Conservation (phyloP, 345 rosid genomes). For the Leavenworthia alabamica region DNA sequence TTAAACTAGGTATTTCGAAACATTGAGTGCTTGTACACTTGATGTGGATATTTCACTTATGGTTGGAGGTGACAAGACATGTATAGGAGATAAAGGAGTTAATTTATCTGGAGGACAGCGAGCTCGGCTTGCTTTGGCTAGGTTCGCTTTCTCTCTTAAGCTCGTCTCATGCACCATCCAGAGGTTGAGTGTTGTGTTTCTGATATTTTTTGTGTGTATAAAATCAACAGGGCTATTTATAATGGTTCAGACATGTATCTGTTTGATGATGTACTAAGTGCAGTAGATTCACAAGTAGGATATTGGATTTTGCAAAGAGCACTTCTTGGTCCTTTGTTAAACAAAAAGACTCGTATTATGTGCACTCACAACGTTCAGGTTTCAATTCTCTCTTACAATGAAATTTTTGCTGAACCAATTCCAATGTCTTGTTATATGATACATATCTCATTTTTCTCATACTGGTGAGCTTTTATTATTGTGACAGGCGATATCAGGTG, state of each 20-base stretch:
- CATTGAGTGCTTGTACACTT: slow-evolving; percentile 64
- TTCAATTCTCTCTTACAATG: slow-evolving; percentile 13
- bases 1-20: slow-evolving; percentile 52
- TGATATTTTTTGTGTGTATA: slow-evolving; percentile 12
- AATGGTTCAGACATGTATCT: slow-evolving; percentile 53
- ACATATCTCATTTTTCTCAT: not conserved
- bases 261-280: slow-evolving; percentile 88
- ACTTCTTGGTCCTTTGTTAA: slow-evolving; percentile 59
- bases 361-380: slow-evolving; percentile 89
- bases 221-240: slow-evolving; percentile 64
- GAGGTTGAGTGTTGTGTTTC: not conserved
- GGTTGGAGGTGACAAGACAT: slow-evolving; percentile 80
- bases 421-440: not conserved
- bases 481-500: slow-evolving; percentile 76
- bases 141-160: slow-evolving; percentile 36
- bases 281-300: slow-evolving; percentile 95
- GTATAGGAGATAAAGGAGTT: slow-evolving; percentile 79
- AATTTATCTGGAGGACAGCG: slow-evolving; percentile 96
- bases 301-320: slow-evolving; percentile 68
- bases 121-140: slow-evolving; percentile 92
- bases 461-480: not conserved
- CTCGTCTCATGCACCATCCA: not conserved
- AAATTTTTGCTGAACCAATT: not conserved
- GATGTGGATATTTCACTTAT: slow-evolving; percentile 71
- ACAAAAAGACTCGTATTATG: slow-evolving; percentile 55